phyloP scores from a whole-genome alignment of 2,329 filamentous ascomycete species.

The Fusarium nurragi region DNA sequence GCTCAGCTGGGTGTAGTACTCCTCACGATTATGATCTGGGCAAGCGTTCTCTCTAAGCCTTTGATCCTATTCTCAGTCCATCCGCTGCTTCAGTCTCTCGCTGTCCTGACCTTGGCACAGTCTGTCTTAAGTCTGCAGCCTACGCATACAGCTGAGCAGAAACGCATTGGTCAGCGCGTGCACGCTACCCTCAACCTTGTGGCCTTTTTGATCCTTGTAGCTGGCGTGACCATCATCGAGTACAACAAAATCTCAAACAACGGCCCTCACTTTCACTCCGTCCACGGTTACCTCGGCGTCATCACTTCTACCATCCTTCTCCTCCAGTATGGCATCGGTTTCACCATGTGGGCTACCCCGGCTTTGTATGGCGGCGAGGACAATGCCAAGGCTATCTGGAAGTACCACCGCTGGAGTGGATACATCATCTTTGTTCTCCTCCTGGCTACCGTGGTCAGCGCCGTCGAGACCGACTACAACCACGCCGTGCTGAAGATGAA shows the following conservation, averaged over 20 bases:
- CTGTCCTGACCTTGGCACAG: slow-evolving; percentile 79
- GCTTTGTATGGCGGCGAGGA: slow-evolving; percentile 79
- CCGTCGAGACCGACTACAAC: slow-evolving; percentile 81
- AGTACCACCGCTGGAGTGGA: slow-evolving; percentile 83
- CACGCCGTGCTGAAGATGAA: slow-evolving; percentile 73
- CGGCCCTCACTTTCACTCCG: slow-evolving; percentile 78
- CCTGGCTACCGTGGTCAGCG: slow-evolving; percentile 77
- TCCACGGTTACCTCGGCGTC: slow-evolving; percentile 85
- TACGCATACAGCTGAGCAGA: slow-evolving; percentile 80
- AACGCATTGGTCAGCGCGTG: slow-evolving; percentile 65
- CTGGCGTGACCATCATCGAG: slow-evolving; percentile 77
- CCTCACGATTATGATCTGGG: slow-evolving; percentile 80
- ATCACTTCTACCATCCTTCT: slow-evolving; percentile 75
- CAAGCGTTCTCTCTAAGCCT: slow-evolving; percentile 73
- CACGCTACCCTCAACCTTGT: slow-evolving; percentile 78
- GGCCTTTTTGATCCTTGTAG: slow-evolving; percentile 68
- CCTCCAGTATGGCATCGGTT: slow-evolving; percentile 79
- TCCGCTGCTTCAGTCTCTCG: slow-evolving; percentile 75
- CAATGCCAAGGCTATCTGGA: slow-evolving; percentile 84
- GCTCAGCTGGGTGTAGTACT: slow-evolving; percentile 83
- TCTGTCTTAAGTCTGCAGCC: slow-evolving; percentile 88
- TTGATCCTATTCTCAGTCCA: slow-evolving; percentile 89
- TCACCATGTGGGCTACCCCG: slow-evolving; percentile 83
- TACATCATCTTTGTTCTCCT: slow-evolving; percentile 78
- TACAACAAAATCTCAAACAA: slow-evolving; percentile 80